Evolutionary conservation across 139 green algal genomes (phyloP), one percentile per base, ranked within the genome.

Genomic region (Chlorella sorokiniana): DNA sequence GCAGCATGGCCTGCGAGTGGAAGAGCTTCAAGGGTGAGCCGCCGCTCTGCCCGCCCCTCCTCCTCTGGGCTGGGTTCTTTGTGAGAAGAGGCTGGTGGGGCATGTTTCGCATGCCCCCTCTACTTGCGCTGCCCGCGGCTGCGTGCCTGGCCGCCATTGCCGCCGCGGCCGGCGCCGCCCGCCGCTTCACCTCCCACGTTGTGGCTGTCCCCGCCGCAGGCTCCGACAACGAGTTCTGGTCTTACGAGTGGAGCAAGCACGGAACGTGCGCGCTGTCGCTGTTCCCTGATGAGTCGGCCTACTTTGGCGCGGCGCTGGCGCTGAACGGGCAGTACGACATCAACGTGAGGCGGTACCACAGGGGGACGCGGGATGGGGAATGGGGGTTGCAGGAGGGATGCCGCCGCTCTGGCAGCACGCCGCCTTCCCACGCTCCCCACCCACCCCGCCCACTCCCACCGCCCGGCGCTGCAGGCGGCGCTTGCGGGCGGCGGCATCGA

Each of bases 211-310:
- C 27, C 62, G 22, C 10, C n/a, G n/a, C 68, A 84, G 69, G 68
- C 1, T 33, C 38, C n/a, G 81, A 79, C 80, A 72, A 76, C 0
- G 38, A 10, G 4, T 91, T 94, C 45, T 94, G 90, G 91, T 78
- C 68, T 8, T 86, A 92, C 52, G 86, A 94, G 80, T 93, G 90
- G 90, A 69, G 61, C 51, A 91, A 90, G 79, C 90, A 95, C 67
- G 91, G 91, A 33, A 92, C 90, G 1, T 95, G 91, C 76, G 76
- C 89, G 10, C 63, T 89, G 2, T 8, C 81, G 23, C 44, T 89
- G 37, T 68, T 95, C n/a, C 69, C 78, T 1, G 79, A 20, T 0
- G 82, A 91, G 84, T 72, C 86, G 29, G 72, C 71, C 6, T 95
- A 86, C 83, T 95, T 95, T 35, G 77, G 77, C 11, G 63, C 71